Evolutionary conservation across 352 stramenopile genomes (phyloP).

Genomic region (Phytopythium sindhum): DNA sequence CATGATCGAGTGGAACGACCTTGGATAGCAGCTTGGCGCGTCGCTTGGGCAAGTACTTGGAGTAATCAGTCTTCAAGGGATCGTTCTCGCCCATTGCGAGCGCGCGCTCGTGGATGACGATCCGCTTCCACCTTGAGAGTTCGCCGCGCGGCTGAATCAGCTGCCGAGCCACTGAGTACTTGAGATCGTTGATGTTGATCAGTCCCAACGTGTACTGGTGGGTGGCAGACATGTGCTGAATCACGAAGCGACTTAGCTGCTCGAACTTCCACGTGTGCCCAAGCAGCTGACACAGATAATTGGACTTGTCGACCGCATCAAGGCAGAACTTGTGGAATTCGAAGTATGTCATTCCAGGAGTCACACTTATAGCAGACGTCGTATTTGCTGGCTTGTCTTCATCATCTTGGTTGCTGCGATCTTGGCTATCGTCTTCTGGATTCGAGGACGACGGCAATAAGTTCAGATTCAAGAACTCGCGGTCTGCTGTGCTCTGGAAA

Average conservation of each 20-base stretch:
- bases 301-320: slow-evolving; percentile 45
- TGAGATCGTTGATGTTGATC: slow-evolving; percentile 87
- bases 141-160: slow-evolving; percentile 41
- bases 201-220: slow-evolving; percentile 88
- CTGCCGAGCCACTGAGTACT: slow-evolving; percentile 68
- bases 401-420: background rate
- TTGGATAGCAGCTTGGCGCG: slow-evolving; percentile 72
- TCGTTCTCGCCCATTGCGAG: slow-evolving; percentile 91
- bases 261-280: slow-evolving; percentile 68
- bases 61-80: slow-evolving; percentile 91
- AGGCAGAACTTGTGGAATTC: slow-evolving; percentile 78
- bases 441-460: slow-evolving; percentile 9
- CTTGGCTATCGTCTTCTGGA: slow-evolving; percentile 1
- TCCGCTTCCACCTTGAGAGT: slow-evolving; percentile 66
- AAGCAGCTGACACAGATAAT: slow-evolving; percentile 70
- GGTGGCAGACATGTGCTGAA: slow-evolving; percentile 81
- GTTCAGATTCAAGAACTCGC: slow-evolving; percentile 61
- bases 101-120: slow-evolving; percentile 82
- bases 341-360: slow-evolving; percentile 63
- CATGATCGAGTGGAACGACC: slow-evolving; percentile 86
- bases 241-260: slow-evolving; percentile 77
- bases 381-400: background rate
- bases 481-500: slow-evolving; percentile 40
- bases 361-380: background rate
- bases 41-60: slow-evolving; percentile 83